These are phyloP conservation scores for Neopestalotiopsis sp. DNA, from an alignment of 2,329 filamentous ascomycete species.

Conservation along the genomic window DNA sequence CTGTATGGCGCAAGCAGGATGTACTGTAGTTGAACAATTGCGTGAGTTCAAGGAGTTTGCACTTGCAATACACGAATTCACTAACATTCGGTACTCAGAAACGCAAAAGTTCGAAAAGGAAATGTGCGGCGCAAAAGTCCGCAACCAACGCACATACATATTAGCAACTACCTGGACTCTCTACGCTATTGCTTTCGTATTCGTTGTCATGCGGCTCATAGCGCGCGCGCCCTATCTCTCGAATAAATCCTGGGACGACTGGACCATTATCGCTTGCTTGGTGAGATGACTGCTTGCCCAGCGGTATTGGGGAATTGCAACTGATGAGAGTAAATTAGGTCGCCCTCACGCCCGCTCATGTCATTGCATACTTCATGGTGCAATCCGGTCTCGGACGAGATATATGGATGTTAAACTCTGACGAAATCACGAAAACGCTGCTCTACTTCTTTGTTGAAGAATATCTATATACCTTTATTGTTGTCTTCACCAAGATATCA, in stretches of 20 bases:
- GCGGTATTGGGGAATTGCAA: not conserved
- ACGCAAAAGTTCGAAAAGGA: conserved; percentile 3
- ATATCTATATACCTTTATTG: conserved; percentile 45
- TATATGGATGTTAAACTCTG: conserved; percentile 37
- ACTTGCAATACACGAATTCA: not conserved
- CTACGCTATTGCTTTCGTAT: not conserved
- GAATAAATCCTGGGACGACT: conserved; percentile 1
- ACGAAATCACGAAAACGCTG: conserved; percentile 32
- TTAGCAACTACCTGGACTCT: conserved; percentile 3
- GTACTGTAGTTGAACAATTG: conserved; percentile 7
- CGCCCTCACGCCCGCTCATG: conserved; percentile 7
- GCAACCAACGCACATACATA: not conserved
- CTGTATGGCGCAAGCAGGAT: conserved; percentile 1
- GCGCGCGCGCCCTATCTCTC: not conserved
- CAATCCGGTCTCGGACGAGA: conserved; percentile 36
- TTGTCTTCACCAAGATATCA: conserved; percentile 45
- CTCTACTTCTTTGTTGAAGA: conserved; percentile 40
- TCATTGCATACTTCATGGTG: conserved; percentile 6
- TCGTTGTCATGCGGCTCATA: not conserved
- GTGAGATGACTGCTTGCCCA: not conserved
- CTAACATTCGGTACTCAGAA: not conserved
- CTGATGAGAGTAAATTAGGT: not conserved
- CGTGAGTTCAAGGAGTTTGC: not conserved
- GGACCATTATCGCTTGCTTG: conserved; percentile 7
- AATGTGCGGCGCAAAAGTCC: not conserved